A percentile compares a stretch with the other conserved stretches of the same genome.
Evolutionary conservation across 306 rosid genomes (phyloP).

Genomic region (Quercus bicolor): DNA sequence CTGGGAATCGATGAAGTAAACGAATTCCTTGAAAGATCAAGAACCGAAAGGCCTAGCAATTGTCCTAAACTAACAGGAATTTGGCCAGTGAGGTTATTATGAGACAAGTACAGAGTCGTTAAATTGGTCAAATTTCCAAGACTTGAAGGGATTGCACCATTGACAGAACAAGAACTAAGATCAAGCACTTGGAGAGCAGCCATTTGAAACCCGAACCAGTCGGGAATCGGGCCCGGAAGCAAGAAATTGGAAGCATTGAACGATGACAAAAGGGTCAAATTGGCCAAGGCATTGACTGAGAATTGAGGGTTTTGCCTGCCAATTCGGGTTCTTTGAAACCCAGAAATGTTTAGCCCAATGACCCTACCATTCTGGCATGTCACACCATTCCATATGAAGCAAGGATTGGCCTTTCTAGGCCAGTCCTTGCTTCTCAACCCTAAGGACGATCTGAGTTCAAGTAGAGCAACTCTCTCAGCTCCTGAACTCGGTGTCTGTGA

Average conservation of each 20-base stretch:
- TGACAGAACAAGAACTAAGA: slow-evolving; percentile 72
- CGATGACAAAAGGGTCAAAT: slow-evolving; percentile 56
- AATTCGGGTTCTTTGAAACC: slow-evolving; percentile 71
- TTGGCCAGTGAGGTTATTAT: slow-evolving; percentile 59
- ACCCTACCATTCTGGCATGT: slow-evolving; percentile 70
- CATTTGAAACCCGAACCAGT: slow-evolving; percentile 61
- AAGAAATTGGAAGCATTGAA: slow-evolving; percentile 82
- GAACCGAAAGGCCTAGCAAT: slow-evolving; percentile 49
- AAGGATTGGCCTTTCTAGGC: slow-evolving; percentile 85
- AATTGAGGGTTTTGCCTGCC: slow-evolving; percentile 75
- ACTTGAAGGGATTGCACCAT: slow-evolving; percentile 56
- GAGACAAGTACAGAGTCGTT: slow-evolving; percentile 55
- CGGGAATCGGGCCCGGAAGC: slow-evolving; percentile 73
- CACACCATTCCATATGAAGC: slow-evolving; percentile 63
- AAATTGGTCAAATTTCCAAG: slow-evolving; percentile 70
- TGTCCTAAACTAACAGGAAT: slow-evolving; percentile 63
- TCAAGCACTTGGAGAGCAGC: slow-evolving; percentile 58
- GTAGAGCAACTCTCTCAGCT: slow-evolving; percentile 51
- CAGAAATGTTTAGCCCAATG: slow-evolving; percentile 72
- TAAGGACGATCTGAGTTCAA: slow-evolving; percentile 69
- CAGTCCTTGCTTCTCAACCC: slow-evolving; percentile 81
- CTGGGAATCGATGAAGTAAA: slow-evolving; percentile 54
- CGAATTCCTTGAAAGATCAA: slow-evolving; percentile 66
- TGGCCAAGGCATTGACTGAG: slow-evolving; percentile 59
- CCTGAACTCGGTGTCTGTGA: slow-evolving; percentile 51